A percentile compares a stretch with the other conserved stretches of the same genome.
Conservation (phyloP, 139 green algal species). For the Tetraselmis chui region DNA sequence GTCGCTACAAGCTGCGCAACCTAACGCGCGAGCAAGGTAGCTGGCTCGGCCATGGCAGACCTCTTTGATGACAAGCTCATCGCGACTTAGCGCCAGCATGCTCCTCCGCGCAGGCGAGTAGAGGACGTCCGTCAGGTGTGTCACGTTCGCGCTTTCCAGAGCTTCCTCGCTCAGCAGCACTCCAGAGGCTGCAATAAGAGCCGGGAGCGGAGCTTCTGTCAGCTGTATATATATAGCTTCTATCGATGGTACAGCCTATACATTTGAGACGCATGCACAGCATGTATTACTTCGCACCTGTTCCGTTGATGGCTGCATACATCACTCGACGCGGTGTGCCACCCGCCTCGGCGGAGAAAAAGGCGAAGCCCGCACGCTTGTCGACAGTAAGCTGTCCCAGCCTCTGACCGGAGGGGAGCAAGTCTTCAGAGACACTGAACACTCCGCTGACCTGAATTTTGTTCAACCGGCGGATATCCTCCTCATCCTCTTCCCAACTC, state of each 20-base stretch:
- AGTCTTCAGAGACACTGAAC: not conserved
- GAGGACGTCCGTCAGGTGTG: not conserved
- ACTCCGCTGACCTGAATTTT: not conserved
- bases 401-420: not conserved
- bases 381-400: not conserved
- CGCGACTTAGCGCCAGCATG: not conserved
- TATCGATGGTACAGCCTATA: not conserved
- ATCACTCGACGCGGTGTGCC: not conserved
- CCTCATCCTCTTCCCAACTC: not conserved
- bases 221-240: not conserved
- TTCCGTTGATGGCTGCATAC: not conserved
- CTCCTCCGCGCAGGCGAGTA: not conserved
- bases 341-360: not conserved
- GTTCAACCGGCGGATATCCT: not conserved
- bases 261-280: not conserved
- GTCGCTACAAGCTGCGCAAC: not conserved
- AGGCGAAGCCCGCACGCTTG: not conserved
- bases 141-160: not conserved
- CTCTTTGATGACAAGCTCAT: not conserved
- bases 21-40: no score
- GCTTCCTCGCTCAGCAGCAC: not conserved
- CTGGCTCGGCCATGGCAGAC: not conserved
- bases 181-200: not conserved
- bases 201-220: not conserved
- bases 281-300: not conserved